A percentile compares a stretch with the other conserved stretches of the same genome.
These are phyloP conservation scores for Dinochytrium kinnereticum DNA, from an alignment of 371 early-diverging fungal species.

Conservation along the genomic window DNA sequence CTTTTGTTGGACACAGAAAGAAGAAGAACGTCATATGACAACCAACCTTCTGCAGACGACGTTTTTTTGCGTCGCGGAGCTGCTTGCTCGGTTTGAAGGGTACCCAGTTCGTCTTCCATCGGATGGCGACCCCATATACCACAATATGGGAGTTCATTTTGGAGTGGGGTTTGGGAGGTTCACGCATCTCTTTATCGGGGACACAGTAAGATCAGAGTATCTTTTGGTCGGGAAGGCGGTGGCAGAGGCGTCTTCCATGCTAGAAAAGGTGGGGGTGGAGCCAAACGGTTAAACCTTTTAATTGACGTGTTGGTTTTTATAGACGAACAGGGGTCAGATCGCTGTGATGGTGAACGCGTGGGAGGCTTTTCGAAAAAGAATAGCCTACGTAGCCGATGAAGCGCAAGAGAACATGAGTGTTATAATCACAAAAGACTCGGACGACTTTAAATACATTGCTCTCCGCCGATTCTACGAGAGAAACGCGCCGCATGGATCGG, in stretches of 20 bases:
- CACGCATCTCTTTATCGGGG: background rate
- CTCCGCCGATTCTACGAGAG: background rate
- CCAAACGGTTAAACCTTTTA: background rate
- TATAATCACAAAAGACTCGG: background rate
- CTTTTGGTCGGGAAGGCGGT: background rate
- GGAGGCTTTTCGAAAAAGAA: background rate
- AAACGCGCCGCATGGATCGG: background rate
- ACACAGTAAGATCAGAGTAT: background rate
- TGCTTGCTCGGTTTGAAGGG: background rate
- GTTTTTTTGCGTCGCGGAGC: background rate
- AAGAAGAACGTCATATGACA: background rate
- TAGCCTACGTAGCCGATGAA: background rate
- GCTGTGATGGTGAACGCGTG: background rate
- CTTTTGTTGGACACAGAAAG: background rate
- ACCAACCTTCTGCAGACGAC: background rate
- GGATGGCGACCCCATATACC: no score
- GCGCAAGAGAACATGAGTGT: background rate
- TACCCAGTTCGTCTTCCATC: conserved; percentile 3
- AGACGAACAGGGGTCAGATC: conserved; percentile 9
- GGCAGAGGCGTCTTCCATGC: background rate
- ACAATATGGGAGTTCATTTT: background rate
- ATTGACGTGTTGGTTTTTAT: background rate
- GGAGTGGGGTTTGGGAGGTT: conserved; percentile 4
- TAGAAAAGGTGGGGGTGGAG: background rate
- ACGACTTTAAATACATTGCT: background rate